These are phyloP conservation scores for Colletotrichum musae DNA, from an alignment of 2,329 filamentous ascomycete species.

Conservation along the genomic window DNA sequence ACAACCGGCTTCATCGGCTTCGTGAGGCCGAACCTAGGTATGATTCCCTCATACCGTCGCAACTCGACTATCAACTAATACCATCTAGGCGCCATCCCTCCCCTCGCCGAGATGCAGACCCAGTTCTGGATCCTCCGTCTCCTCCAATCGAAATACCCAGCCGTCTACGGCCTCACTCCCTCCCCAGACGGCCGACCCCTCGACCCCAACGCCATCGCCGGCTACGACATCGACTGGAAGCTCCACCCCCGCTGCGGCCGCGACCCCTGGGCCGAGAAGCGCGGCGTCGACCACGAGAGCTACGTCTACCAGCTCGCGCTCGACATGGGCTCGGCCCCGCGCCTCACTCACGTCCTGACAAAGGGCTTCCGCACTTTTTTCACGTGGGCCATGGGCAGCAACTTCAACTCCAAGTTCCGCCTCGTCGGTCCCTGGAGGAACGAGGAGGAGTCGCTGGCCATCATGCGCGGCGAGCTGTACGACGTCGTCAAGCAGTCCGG, in stretches of 20 bases:
- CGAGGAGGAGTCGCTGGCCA: conserved; percentile 51
- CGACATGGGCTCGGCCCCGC: conserved; percentile 61
- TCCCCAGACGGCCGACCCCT: neutral
- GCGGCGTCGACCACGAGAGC: conserved; percentile 64
- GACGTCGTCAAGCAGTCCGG: conserved; percentile 55
- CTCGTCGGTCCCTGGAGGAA: conserved; percentile 60
- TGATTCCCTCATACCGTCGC: no score
- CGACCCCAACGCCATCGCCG: conserved; percentile 46
- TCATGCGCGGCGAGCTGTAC: conserved; percentile 60
- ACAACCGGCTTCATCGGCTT: conserved; percentile 63
- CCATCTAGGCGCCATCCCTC: conserved; percentile 57
- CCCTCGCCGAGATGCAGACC: conserved; percentile 64
- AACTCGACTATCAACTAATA: neutral
- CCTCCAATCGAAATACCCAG: conserved; percentile 44
- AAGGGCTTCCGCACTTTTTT: conserved; percentile 50
- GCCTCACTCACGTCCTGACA: conserved; percentile 50
- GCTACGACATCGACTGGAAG: conserved; percentile 58
- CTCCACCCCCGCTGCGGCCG: conserved; percentile 53
- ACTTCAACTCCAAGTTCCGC: conserved; percentile 65
- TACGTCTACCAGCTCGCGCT: conserved; percentile 65
- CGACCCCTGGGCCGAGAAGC: conserved; percentile 52
- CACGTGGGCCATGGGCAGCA: conserved; percentile 63
- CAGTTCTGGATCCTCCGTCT: conserved; percentile 62
- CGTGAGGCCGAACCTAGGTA: conserved; percentile 59
- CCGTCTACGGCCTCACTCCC: conserved; percentile 8